Conservation (phyloP, 768 basidiomycete species). For the Chiua virens region DNA sequence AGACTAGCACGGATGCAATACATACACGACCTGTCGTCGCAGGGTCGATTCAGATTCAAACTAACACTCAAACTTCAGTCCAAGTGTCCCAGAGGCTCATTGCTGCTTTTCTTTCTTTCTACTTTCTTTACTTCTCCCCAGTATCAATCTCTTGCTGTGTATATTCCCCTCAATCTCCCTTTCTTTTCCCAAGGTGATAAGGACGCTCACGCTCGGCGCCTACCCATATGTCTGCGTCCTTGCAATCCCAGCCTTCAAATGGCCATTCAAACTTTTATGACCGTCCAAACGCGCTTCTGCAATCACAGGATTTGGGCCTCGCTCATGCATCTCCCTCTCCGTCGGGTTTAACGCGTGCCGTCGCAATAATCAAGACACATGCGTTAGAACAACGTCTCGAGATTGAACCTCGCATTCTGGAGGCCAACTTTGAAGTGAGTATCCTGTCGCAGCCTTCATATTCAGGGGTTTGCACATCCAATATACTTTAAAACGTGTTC, state of each 20-base stretch:
- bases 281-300: slow-evolving; percentile 6
- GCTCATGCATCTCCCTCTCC: slow-evolving; percentile 4
- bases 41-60: neutral
- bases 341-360: slow-evolving; percentile 51
- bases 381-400: slow-evolving; percentile 73
- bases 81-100: neutral
- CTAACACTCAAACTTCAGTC: slow-evolving; percentile 1
- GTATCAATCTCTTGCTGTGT: slow-evolving; percentile 22
- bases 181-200: slow-evolving; percentile 2
- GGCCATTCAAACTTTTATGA: slow-evolving; percentile 19
- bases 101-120: slow-evolving; percentile 18
- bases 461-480: slow-evolving; percentile 2
- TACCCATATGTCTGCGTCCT: slow-evolving; percentile 21
- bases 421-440: slow-evolving; percentile 79
- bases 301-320: slow-evolving; percentile 1
- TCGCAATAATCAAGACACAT: slow-evolving; percentile 83
- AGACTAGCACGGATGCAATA: slow-evolving; percentile 3
- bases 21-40: neutral
- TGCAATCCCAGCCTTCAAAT: slow-evolving; percentile 13
- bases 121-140: slow-evolving; percentile 2
- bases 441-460: neutral
- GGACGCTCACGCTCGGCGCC: slow-evolving; percentile 1
- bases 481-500: slow-evolving; percentile 1
- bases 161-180: slow-evolving; percentile 10
- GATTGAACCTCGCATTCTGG: slow-evolving; percentile 76